A percentile compares a stretch with the other conserved stretches of the same genome.
Conservation (phyloP, 2,329 filamentous ascomycete genomes). For the Diplodia scrobiculata region DNA sequence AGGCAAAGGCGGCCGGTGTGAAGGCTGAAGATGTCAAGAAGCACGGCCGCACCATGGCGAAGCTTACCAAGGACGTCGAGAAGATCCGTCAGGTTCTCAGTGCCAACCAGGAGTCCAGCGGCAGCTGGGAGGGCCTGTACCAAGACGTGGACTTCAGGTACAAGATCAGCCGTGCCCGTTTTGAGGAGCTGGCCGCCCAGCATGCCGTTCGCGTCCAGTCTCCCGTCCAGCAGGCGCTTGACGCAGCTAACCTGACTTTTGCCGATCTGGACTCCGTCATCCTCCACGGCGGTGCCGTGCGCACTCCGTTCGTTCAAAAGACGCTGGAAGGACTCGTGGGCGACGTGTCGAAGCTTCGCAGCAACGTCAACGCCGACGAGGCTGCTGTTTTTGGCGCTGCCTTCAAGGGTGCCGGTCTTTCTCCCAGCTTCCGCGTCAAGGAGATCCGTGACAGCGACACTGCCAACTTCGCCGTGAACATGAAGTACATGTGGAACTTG, state of each 20-base stretch:
- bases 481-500: conserved; percentile 70
- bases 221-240: conserved; percentile 74
- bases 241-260: conserved; percentile 70
- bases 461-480: conserved; percentile 69
- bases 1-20: conserved; percentile 65
- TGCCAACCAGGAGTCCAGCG: conserved; percentile 79
- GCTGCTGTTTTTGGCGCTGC: conserved; percentile 93
- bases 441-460: conserved; percentile 85
- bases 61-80: conserved; percentile 91
- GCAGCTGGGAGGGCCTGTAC: conserved; percentile 84
- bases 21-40: conserved; percentile 64
- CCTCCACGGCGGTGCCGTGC: conserved; percentile 83
- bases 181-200: conserved; percentile 73
- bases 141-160: conserved; percentile 93
- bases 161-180: conserved; percentile 76
- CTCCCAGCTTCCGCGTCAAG: conserved; percentile 95
- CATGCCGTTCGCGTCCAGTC: conserved; percentile 68
- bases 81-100: conserved; percentile 85
- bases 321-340: conserved; percentile 76
- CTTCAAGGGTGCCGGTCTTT: conserved; percentile 89
- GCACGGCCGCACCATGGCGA: conserved; percentile 83
- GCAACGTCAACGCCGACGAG: conserved; percentile 96
- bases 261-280: conserved; percentile 85
- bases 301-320: conserved; percentile 93
- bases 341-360: conserved; percentile 75